Conservation (phyloP, 148 eudicot genomes). For the Spergularia bocconei region DNA sequence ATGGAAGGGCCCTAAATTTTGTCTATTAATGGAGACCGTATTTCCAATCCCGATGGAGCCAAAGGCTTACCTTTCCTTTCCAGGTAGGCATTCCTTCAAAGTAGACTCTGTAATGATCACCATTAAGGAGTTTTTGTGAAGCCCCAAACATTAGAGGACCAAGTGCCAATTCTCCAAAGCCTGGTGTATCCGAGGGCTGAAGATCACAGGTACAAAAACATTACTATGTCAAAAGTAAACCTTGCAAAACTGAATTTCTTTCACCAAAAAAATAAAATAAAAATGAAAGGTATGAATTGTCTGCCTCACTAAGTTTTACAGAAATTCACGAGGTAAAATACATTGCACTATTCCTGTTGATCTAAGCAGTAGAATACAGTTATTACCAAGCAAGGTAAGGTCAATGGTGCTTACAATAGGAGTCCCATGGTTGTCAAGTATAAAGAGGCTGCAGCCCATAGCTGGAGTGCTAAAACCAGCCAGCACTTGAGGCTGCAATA, state of each 20-base stretch:
- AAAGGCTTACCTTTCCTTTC: constrained; percentile 66
- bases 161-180: constrained; percentile 90
- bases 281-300: background rate
- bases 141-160: constrained; percentile 86
- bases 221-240: background rate
- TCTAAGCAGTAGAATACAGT: background rate
- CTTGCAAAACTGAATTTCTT: background rate
- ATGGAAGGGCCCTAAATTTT: background rate
- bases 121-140: constrained; percentile 80
- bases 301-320: background rate
- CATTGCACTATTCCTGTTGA: background rate
- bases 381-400: constrained; percentile 16
- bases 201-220: constrained; percentile 15
- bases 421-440: constrained; percentile 67
- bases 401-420: constrained; percentile 59
- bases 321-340: background rate
- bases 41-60: no score
- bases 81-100: constrained; percentile 83
- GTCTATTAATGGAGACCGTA: background rate
- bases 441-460: constrained; percentile 74
- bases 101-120: constrained; percentile 77
- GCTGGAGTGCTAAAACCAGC: constrained; percentile 95
- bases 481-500: constrained; percentile 80
- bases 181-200: constrained; percentile 65
- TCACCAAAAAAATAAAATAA: no score